Evolutionary conservation across 345 rosid species (phyloP).

Genomic region (Gossypium thurberi): DNA sequence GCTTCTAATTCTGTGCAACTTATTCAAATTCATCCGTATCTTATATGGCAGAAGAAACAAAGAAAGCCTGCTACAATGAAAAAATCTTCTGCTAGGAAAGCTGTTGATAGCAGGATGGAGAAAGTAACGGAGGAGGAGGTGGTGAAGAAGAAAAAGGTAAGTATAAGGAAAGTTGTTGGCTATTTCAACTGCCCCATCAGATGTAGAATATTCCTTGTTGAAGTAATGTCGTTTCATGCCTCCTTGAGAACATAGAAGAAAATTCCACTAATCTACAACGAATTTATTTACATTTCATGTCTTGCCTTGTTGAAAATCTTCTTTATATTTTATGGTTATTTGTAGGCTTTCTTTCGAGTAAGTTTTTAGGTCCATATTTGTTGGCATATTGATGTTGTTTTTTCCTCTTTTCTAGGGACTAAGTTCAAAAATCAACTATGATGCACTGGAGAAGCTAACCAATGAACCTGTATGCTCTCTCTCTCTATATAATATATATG

Average conservation of each 20-base stretch:
- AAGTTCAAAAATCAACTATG: conserved; percentile 18
- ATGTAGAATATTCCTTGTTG: neutral
- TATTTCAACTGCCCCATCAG: neutral
- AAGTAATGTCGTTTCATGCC: neutral
- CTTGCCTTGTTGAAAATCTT: neutral
- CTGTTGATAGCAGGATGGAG: neutral
- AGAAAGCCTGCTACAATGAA: neutral
- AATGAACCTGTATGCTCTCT: conserved; percentile 5
- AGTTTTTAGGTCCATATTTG: neutral
- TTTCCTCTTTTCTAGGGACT: neutral
- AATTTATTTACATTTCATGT: neutral
- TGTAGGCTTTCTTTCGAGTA: neutral
- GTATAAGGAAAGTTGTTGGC: neutral
- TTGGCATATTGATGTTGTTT: neutral
- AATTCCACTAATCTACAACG: neutral
- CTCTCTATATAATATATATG: neutral
- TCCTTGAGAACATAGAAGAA: neutral
- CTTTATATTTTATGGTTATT: neutral
- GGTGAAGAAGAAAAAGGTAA: conserved; percentile 5
- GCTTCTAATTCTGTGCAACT: neutral
- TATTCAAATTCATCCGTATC: neutral
- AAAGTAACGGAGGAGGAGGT: neutral
- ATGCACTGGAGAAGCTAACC: conserved; percentile 1
- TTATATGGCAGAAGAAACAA: neutral
- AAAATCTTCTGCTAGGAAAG: neutral